Percentiles rank a stretch among this genome's conserved stretches.
Conservation (phyloP, 2,329 filamentous ascomycete species). For the Cylindrodendrum hubeiense region DNA sequence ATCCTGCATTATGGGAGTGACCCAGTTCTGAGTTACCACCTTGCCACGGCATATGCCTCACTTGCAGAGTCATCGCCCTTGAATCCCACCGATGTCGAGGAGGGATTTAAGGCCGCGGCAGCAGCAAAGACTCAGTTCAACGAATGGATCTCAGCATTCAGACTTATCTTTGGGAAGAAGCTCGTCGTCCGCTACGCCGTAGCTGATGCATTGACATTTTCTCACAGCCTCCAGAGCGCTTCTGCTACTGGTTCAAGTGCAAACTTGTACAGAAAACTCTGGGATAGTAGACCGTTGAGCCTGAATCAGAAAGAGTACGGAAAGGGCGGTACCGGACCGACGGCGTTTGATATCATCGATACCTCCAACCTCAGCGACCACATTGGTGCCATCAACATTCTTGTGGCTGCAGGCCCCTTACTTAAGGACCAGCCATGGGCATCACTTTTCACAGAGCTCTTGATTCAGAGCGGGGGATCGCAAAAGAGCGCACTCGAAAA, state of each 20-base stretch:
- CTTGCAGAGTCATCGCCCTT: constrained; percentile 56
- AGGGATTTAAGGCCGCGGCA: constrained; percentile 42
- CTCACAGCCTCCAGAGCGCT: constrained; percentile 62
- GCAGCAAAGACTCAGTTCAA: constrained; percentile 60
- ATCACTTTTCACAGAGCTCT: constrained; percentile 61
- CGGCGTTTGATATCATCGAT: constrained; percentile 67
- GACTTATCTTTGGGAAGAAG: constrained; percentile 38
- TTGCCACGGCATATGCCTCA: constrained; percentile 60
- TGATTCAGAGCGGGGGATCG: constrained; percentile 49
- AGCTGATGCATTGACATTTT: constrained; percentile 64
- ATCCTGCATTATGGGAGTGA: constrained; percentile 62
- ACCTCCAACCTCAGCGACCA: constrained; percentile 60
- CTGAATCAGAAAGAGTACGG: constrained; percentile 59
- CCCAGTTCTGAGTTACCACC: constrained; percentile 68
- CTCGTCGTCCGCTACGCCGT: constrained; percentile 60
- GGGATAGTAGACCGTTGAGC: constrained; percentile 52
- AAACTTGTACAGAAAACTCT: constrained; percentile 57
- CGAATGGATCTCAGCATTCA: constrained; percentile 59
- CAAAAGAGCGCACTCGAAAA: constrained; percentile 50
- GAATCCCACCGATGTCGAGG: constrained; percentile 30
- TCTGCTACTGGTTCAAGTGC: constrained; percentile 47
- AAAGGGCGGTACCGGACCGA: constrained; percentile 49
- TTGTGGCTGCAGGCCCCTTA: constrained; percentile 60
- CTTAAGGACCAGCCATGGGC: constrained; percentile 58
- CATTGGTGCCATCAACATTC: constrained; percentile 52